These are phyloP conservation scores for Mycena chlorophos DNA, from an alignment of 768 basidiomycete species.

Conservation along the genomic window DNA sequence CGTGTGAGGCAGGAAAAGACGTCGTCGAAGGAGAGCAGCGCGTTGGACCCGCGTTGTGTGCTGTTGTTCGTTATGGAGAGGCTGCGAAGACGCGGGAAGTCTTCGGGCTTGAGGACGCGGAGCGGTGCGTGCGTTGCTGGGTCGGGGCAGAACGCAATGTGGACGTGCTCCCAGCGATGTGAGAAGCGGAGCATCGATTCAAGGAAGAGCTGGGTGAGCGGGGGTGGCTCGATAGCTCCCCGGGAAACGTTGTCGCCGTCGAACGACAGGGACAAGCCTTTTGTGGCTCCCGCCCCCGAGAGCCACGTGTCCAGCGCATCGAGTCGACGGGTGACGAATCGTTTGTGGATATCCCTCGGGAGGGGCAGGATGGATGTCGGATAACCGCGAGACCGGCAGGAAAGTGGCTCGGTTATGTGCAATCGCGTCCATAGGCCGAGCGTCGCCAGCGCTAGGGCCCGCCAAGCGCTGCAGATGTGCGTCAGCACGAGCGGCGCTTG, in stretches of 20 bases:
- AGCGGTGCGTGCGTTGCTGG: neutral
- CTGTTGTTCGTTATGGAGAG: neutral
- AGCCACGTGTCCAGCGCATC: neutral
- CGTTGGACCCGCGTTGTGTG: neutral
- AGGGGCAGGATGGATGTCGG: neutral
- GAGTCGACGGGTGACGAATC: neutral
- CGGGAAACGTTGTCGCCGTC: neutral
- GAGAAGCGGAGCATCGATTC: neutral
- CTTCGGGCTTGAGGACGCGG: neutral
- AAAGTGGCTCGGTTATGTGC: conserved; percentile 1
- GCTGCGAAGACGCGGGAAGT: neutral
- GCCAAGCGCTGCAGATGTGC: neutral
- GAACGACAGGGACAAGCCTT: neutral
- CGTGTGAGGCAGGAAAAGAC: neutral
- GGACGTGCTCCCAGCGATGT: neutral
- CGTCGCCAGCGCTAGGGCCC: neutral
- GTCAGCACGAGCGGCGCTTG: neutral
- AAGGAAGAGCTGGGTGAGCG: neutral
- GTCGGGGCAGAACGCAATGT: neutral
- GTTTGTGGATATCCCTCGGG: neutral
- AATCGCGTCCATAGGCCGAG: neutral
- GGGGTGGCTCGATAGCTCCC: neutral
- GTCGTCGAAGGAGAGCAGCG: neutral
- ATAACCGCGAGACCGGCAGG: neutral
- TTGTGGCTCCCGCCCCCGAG: neutral